A percentile compares a stretch with the other conserved stretches of the same genome.
phyloP scores from a whole-genome alignment of 129 eudicot genomes.

The Flaveria linearis region DNA sequence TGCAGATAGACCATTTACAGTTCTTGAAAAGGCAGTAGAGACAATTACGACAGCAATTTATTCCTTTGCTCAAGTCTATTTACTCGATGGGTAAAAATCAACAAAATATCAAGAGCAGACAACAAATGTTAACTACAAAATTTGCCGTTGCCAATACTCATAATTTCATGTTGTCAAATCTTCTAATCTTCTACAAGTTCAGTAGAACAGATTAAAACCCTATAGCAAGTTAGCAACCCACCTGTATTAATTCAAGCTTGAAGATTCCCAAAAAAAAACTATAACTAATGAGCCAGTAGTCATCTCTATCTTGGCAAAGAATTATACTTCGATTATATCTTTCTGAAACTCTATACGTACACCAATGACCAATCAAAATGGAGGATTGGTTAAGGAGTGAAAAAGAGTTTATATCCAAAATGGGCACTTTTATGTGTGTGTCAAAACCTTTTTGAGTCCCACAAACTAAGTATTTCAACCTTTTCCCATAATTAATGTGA shows the following conservation, averaged over 20 bases:
- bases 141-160: background rate
- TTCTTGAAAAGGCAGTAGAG: background rate
- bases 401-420: background rate
- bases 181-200: slow-evolving; percentile 2
- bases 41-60: background rate
- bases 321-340: background rate
- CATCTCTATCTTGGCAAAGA: background rate
- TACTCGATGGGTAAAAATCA: background rate
- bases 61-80: background rate
- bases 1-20: background rate
- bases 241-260: background rate
- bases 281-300: background rate
- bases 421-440: background rate
- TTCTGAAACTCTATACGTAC: background rate
- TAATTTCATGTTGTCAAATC: background rate
- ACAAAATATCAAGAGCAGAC: background rate
- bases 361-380: background rate
- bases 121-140: background rate
- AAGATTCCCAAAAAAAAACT: background rate
- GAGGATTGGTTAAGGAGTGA: background rate
- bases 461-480: background rate
- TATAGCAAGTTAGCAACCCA: background rate
- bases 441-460: background rate
- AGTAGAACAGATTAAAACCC: background rate
- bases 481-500: background rate